Percentiles rank a stretch among this genome's conserved stretches.
These are phyloP conservation scores for Zoysia japonica DNA, from an alignment of 176 grass and related monocot species.

Conservation along the genomic window DNA sequence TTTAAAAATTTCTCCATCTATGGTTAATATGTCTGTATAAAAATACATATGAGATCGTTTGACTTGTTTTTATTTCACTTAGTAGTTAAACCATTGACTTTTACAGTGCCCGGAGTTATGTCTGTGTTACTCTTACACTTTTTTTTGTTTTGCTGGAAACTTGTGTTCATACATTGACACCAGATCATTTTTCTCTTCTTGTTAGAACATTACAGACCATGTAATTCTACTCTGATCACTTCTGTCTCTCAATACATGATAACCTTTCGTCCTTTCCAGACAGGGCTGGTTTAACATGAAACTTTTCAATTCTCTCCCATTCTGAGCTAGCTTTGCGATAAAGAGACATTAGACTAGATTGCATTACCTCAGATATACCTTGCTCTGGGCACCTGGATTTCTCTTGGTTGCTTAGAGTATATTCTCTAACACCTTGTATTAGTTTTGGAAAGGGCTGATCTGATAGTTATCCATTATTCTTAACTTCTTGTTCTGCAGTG, in stretches of 20 bases:
- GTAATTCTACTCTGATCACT: no score
- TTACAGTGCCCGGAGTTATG: no score
- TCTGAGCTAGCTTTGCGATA: not conserved
- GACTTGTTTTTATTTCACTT: slow-evolving; percentile 18
- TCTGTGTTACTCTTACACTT: not conserved
- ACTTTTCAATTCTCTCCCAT: not conserved
- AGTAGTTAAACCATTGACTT: not conserved
- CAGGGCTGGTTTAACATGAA: not conserved
- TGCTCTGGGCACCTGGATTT: no score
- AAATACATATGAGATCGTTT: not conserved
- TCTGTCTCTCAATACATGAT: no score
- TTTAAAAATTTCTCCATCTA: not conserved
- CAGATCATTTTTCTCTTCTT: no score
- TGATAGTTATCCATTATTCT: slow-evolving; percentile 17
- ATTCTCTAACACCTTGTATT: not conserved
- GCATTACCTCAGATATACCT: no score
- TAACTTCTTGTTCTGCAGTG: slow-evolving; percentile 43
- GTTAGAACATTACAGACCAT: no score
- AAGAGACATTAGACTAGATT: not conserved
- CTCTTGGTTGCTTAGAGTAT: not conserved
- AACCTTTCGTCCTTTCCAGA: no score
- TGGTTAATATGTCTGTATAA: not conserved
- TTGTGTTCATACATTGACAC: no score
- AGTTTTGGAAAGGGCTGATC: not conserved
- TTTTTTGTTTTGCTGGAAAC: no score